Base-by-base conservation (phyloP, 768 basidiomycete species). In the Panellus pusillus region DNA sequence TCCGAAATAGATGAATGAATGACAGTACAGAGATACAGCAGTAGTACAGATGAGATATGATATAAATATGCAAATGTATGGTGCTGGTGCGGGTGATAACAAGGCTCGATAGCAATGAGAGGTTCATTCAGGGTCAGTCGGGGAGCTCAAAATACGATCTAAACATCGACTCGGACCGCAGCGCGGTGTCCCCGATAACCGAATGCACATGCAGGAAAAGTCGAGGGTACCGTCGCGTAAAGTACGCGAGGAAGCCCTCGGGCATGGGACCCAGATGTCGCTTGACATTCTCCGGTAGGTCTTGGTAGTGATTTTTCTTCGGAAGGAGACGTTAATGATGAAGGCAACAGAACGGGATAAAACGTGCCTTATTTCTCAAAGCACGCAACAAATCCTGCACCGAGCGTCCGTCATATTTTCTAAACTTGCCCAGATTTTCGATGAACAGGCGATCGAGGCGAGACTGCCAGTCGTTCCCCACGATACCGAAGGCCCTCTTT, bases 261-360 rank as follows among this genome's bases (percentile, higher is more conserved):
- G 97, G 97, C 79, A 98, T 87, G 12, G 89, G 78, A 5, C 96
- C 95, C 9, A 98, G 77, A 70, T 90, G 84, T 38, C 88, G 83
- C 65, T 91, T 94, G 48, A 93, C 91, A 61, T 88, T 84, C 59
- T 93, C 92, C 1, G 96, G 96, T 11, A 99, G 73, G 70, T 99
- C 97, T 72, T 98, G 96, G 66, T 96, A 97, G 66, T 98, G 95
- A 59, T 98, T 89, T 89, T 94, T 96, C 94, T 95, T 63, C 18
- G 45, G 7, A 38, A 19, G n/a, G 9, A 9, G n/a, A 5, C 17
- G 15, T 50, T 9, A 54, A 29, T 19, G 24, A 1, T 12, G 19
- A 14, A 28, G 29, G 12, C 27, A 38, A 38, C 20, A 13, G 49
- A 24, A 43, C 51, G 19, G 17, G 46, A 32, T 12, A 1, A 8